phyloP scores from a whole-genome alignment of 2,329 filamentous ascomycete species.

The Calonectria naviculata region DNA sequence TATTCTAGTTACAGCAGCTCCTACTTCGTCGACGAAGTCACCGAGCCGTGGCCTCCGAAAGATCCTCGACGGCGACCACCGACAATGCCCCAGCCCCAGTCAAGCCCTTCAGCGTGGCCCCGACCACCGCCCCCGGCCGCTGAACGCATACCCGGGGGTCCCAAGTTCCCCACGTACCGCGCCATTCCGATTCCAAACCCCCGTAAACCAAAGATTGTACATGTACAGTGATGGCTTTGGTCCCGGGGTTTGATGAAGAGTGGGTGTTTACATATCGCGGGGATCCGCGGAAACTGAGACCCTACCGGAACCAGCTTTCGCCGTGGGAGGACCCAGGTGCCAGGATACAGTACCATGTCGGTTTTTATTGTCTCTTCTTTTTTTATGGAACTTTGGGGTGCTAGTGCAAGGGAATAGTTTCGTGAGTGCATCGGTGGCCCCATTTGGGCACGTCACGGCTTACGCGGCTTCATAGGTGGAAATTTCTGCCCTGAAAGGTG shows the following conservation, averaged over 20 bases:
- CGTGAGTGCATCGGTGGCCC: neutral
- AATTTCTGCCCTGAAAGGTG: neutral
- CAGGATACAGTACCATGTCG: neutral
- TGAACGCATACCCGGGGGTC: slow-evolving; percentile 47
- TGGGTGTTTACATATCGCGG: slow-evolving; percentile 1
- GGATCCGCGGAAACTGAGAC: neutral
- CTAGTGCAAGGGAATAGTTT: neutral
- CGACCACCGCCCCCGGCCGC: slow-evolving; percentile 30
- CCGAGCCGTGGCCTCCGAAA: slow-evolving; percentile 12
- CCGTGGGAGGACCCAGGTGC: neutral
- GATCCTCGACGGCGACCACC: neutral
- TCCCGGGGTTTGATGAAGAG: neutral
- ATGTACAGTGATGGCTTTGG: neutral
- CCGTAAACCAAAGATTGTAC: slow-evolving; percentile 23
- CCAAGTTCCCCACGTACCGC: slow-evolving; percentile 46
- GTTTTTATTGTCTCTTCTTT: neutral
- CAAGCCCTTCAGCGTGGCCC: slow-evolving; percentile 19
- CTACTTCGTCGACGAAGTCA: slow-evolving; percentile 24
- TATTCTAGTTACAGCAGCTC: slow-evolving; percentile 26
- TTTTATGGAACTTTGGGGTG: neutral
- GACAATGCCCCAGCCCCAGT: neutral
- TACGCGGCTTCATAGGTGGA: neutral
- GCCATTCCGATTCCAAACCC: slow-evolving; percentile 48
- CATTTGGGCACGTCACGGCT: neutral
- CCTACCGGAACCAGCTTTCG: neutral